Conservation (phyloP, 2,329 filamentous ascomycete genomes). For the Hypomyces rosellus region DNA sequence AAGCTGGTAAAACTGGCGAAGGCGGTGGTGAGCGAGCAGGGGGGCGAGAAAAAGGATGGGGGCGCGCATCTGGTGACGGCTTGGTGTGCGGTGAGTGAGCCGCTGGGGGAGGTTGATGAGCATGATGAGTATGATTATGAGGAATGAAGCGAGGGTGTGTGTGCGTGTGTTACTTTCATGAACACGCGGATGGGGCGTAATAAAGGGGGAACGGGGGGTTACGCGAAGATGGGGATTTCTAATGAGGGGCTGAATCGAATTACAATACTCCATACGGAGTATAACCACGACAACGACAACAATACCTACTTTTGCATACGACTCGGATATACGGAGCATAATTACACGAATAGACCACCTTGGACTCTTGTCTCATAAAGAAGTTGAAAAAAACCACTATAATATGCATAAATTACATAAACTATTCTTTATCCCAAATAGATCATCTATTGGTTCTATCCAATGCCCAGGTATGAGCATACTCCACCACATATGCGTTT, state of each 20-base stretch:
- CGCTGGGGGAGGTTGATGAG: not conserved
- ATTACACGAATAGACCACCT: too few species aligned
- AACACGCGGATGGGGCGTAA: not conserved
- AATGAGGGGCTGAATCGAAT: not conserved
- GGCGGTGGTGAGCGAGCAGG: not conserved
- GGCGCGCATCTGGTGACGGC: slow-evolving; percentile 10
- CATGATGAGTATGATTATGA: not conserved
- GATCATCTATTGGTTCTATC: too few species aligned
- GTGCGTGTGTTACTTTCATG: not conserved
- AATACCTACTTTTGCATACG: too few species aligned
- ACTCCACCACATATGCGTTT: too few species aligned
- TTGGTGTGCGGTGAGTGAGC: slow-evolving; percentile 9
- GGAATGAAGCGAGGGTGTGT: not conserved
- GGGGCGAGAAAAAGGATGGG: not conserved
- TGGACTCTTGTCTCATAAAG: too few species aligned
- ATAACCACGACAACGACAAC: too few species aligned
- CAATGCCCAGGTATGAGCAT: too few species aligned
- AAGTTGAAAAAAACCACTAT: too few species aligned
- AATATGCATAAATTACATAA: too few species aligned
- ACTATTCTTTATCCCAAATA: too few species aligned
- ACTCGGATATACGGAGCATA: too few species aligned
- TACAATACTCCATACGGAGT: not conserved
- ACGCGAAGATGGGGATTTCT: not conserved
- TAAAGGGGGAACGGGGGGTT: not conserved
- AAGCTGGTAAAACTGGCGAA: slow-evolving; percentile 9